Evolutionary conservation across 768 basidiomycete genomes (phyloP).

Genomic region (Lepiota subincarnata): DNA sequence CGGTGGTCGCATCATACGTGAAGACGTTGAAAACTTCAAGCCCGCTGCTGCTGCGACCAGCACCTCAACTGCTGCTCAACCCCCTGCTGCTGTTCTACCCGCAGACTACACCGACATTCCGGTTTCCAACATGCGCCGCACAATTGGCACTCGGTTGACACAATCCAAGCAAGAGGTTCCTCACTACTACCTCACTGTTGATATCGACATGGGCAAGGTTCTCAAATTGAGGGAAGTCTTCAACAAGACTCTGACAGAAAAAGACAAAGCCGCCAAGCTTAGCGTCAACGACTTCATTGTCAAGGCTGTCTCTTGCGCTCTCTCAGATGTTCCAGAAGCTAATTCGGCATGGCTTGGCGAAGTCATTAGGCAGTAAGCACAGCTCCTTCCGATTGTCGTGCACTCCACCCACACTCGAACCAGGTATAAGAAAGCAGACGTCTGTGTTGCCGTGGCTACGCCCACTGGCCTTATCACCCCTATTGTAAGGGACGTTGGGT

Average conservation of each 20-base stretch:
- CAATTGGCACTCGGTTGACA: constrained; percentile 83
- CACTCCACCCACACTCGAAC: constrained; percentile 1
- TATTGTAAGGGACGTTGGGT: constrained; percentile 89
- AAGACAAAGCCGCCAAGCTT: constrained; percentile 88
- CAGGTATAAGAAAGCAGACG: constrained; percentile 96
- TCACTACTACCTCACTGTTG: constrained; percentile 94
- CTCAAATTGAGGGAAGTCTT: constrained; percentile 93
- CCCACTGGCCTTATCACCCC: constrained; percentile 96
- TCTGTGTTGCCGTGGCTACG: constrained; percentile 95
- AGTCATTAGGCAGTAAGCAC: constrained; percentile 85
- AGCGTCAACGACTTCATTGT: constrained; percentile 98
- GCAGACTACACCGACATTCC: constrained; percentile 85
- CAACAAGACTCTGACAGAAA: constrained; percentile 82
- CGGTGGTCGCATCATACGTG: constrained; percentile 88
- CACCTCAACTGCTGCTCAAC: constrained; percentile 41
- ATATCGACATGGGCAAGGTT: constrained; percentile 95
- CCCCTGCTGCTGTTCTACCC: constrained; percentile 46
- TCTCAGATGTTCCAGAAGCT: constrained; percentile 93
- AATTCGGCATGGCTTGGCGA: constrained; percentile 99
- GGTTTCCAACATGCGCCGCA: constrained; percentile 90
- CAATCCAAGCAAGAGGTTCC: constrained; percentile 95
- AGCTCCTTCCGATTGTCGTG: constrained; percentile 7
- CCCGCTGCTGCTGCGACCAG: constrained; percentile 37
- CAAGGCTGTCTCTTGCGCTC: constrained; percentile 88
- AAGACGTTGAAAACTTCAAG: constrained; percentile 91